Evolutionary conservation across 805 yeast genomes (phyloP), one percentile per base, ranked within the genome.

Genomic region (Groenewaldozyma tartarivorans): DNA sequence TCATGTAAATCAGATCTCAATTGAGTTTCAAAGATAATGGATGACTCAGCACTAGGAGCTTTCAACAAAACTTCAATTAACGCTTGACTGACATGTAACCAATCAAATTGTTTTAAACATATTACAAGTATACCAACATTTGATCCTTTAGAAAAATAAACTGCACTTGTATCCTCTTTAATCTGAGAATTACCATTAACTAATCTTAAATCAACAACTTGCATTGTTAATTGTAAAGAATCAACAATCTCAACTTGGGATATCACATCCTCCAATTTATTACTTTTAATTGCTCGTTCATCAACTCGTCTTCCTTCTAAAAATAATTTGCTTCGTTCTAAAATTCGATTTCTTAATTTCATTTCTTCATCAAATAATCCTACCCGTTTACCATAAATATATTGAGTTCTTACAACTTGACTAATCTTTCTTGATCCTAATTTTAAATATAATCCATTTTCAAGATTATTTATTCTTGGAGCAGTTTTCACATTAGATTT

Each of bases 51-150:
- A 16, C 54, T 58, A 1, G 67, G 66, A 20, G 49, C 34, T 21
- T 45, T 42, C 3, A 62, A 47, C 3, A 59, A 35, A 2, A 41
- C 35, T 20, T 54, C 53, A 5, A 57, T 49, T 17, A 64, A 43
- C 3, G 63, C 54, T 27, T 52, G 56, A 5, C 63, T 56, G 1
- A 64, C 54, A 41, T 62, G 63, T 38, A 57, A 62, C 65, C 66
- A 64, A 29, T 62, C 63, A 32, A 55, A 39, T 16, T 33, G 27
- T 9, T 39, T 29, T 22, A 36, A n/a, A 15, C 35, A 20, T 3
- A 60, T 36, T 26, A 48, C 50, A 5, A 61, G 40, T 9, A 11
- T 18, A 6, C 19, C 15, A 26, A 24, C 5, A 24, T 24, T 24
- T 9, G 29, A 24, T 13, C 29, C 29, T 13, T 7, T 13, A 24